Evolutionary conservation across 108 stramenopile genomes (phyloP), one percentile per base, ranked within the genome.

Genomic region (Pelagomonas calceolata): DNA sequence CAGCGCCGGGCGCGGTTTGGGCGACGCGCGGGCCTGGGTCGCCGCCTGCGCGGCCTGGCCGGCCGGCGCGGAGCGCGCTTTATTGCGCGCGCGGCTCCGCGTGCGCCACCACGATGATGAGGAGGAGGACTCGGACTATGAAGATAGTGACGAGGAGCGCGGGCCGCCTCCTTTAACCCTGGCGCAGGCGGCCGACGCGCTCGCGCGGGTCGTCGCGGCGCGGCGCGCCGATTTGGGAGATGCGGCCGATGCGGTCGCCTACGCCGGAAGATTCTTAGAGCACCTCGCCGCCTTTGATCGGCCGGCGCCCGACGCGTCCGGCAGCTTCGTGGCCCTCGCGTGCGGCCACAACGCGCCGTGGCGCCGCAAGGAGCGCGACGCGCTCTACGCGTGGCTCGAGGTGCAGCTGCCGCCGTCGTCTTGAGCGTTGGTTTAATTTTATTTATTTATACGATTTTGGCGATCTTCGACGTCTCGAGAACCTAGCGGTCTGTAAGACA

Each of bases 281-380:
- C 18, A 60, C 18, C 51, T 26, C 51, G 51, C 51, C 51, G 51
- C 26, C 51, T 17, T 26, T 26, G 51, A 16, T 26, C 0, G 21
- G 51, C 14, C 7, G 21, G 51, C 18, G 0, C 14, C 21, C 21
- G 10, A 10, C 44, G 21, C 51, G 51, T 1, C 4, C 51, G 51
- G 51, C 51, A 26, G 21, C 7, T 26, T 60, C 51, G 21, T 60
- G 21, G 51, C 29, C 51, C 51, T 60, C 51, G 26, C 21, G 21
- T 60, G 51, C 51, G 51, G 51, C 51, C 51, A 60, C 51, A 60
- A 60, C 51, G 51, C 51, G 51, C 51, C 51, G 21, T 60, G 51
- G 51, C 21, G 21, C 51, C 51, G 21, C 21, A 26, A 3, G 7
- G 51, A 60, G 51, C 51, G 51, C 51, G 51, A 60, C 51, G 51